These are phyloP conservation scores for Paratinospora sagittata DNA, from an alignment of 164 flowering plant genomes.

Conservation along the genomic window DNA sequence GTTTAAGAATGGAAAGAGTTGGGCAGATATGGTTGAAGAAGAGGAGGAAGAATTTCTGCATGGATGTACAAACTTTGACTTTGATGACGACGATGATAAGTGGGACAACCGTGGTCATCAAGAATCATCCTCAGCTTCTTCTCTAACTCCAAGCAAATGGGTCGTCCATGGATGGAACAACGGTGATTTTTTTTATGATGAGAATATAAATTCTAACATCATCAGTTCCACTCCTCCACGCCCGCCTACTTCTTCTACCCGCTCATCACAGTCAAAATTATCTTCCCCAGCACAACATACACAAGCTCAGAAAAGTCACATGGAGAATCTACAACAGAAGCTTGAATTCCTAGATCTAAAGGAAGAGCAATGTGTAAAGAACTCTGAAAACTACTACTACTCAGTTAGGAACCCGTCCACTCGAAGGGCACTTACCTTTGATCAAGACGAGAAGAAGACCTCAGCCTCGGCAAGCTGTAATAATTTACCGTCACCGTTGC, in stretches of 20 bases:
- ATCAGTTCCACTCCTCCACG: conserved; percentile 10
- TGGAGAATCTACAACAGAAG: conserved; percentile 20
- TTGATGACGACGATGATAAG: neutral
- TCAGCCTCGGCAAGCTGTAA: conserved; percentile 8
- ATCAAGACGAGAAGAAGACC: conserved; percentile 16
- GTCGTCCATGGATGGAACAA: conserved; percentile 5
- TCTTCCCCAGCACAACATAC: neutral
- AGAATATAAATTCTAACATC: conserved; percentile 38
- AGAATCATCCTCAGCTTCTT: conserved; percentile 9
- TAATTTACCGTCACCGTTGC: conserved; percentile 14
- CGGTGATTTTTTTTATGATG: conserved; percentile 27
- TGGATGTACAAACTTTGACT: neutral
- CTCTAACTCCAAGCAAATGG: neutral
- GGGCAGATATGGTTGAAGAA: conserved; percentile 85
- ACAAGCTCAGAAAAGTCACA: conserved; percentile 2
- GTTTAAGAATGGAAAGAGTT: conserved; percentile 35
- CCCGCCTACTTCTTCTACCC: neutral
- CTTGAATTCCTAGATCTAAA: conserved; percentile 24
- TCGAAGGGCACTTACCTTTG: conserved; percentile 37
- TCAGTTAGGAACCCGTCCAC: conserved; percentile 20
- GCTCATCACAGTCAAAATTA: neutral
- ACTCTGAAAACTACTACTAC: neutral
- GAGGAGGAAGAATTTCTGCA: conserved; percentile 26
- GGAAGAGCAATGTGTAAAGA: conserved; percentile 14
- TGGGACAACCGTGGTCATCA: conserved; percentile 5